Base-by-base conservation (phyloP, 164 flowering plant genomes). In the Protea cynaroides region DNA sequence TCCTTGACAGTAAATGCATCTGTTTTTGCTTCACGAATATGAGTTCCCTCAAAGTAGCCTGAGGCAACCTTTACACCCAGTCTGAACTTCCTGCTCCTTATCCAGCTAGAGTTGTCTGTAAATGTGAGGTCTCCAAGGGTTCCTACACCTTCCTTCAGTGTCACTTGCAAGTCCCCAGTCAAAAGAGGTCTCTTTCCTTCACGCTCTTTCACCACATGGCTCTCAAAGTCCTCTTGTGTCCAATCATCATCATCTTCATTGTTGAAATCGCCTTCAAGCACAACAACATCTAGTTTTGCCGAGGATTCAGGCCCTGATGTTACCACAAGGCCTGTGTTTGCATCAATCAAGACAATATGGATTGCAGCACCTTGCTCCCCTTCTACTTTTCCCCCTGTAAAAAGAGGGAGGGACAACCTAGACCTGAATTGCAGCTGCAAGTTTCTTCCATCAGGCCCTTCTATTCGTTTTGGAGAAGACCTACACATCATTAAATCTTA, bases 281-380 rank as follows among this genome's bases (percentile, higher is more conserved):
- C 94, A 52, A 85, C 77, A 60, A 87, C 71, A 67, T 91, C 96
- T 60, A 94, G 71, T 78, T 86, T 94, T 1, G 65, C 82, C 0
- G 79, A 81, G 19, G 99, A 84, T 74, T 89, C 99, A 4, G 85
- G 84, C 56, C 99, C 99, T 15, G 86, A 71, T 69, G 87, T 85
- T 25, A 91, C 80, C 59, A 86, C 76, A 66, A 64, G 82, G 19
- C 84, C 80, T n/a, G 86, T 84, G 73, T 61, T 79, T 61, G 83
- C 84, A 82, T 91, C 96, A 69, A 89, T 59, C 80, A 94, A 71
- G 43, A 86, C 88, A 69, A 91, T 67, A 71, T 85, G 96, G 63
- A 94, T 82, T 55, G 93, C 85, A 54, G 95, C 78, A 59, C 97
- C 96, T 72, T 86, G 95, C 74, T 94, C 99, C 49, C 99, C 99